Percentiles rank a stretch among this genome's conserved stretches.
These are phyloP conservation scores for Fusarium azukiicola DNA, from an alignment of 2,329 filamentous ascomycete species.

Conservation along the genomic window DNA sequence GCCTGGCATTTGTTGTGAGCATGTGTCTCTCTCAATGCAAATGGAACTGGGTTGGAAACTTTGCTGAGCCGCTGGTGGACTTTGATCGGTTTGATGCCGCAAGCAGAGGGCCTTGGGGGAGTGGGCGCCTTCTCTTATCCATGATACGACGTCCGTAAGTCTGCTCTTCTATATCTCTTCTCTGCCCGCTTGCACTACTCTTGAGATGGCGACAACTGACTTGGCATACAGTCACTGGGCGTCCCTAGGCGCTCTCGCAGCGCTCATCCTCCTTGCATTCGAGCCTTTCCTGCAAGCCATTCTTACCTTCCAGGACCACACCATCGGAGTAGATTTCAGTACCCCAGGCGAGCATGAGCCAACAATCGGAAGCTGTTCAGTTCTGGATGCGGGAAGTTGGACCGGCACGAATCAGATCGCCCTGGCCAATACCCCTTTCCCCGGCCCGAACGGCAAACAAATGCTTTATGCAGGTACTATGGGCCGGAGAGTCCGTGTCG, in stretches of 20 bases:
- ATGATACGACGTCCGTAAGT: slow-evolving; percentile 33
- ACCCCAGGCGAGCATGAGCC: neutral
- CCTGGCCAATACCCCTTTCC: neutral
- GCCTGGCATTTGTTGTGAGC: slow-evolving; percentile 24
- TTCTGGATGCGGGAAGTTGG: neutral
- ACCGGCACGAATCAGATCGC: neutral
- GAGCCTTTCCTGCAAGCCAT: slow-evolving; percentile 35
- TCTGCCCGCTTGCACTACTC: no score
- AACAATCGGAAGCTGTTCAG: neutral
- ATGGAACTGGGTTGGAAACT: slow-evolving; percentile 40
- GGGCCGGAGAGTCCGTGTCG: neutral
- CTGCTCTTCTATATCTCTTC: neutral
- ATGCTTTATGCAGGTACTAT: neutral
- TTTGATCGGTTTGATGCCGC: slow-evolving; percentile 46
- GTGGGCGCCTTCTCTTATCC: slow-evolving; percentile 27
- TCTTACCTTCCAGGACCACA: slow-evolving; percentile 4
- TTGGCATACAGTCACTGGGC: slow-evolving; percentile 26
- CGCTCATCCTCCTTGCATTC: slow-evolving; percentile 23
- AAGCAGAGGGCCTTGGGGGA: slow-evolving; percentile 38
- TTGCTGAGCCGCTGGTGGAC: slow-evolving; percentile 22
- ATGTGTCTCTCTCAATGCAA: slow-evolving; percentile 42
- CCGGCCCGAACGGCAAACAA: neutral
- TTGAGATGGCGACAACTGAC: neutral
- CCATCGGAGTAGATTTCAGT: neutral
- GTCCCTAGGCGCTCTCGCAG: slow-evolving; percentile 15